Percentiles rank a stretch among this genome's conserved stretches.
phyloP scores from a whole-genome alignment of 2,329 filamentous ascomycete genomes.

The Helminthosporium solani region DNA sequence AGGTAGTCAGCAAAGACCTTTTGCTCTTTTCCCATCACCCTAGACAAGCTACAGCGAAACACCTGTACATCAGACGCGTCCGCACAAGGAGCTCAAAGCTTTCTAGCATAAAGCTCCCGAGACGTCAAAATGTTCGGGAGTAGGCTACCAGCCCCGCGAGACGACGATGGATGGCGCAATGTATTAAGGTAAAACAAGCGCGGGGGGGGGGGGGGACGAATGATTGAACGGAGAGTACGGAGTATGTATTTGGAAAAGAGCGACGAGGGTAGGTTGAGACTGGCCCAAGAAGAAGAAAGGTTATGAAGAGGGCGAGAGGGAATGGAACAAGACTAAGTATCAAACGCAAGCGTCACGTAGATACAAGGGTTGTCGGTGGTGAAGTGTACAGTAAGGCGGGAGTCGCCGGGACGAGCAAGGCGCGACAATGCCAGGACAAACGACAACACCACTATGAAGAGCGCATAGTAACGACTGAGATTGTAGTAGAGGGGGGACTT shows the following conservation, averaged over 20 bases:
- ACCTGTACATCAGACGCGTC: conserved; percentile 21
- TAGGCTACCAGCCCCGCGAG: conserved; percentile 7
- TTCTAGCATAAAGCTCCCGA: conserved; percentile 2
- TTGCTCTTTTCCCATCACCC: conserved; percentile 15
- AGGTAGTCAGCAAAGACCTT: background rate
- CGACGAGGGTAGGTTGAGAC: background rate
- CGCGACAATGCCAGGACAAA: too few relatives aligned
- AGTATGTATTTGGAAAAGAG: conserved; percentile 18
- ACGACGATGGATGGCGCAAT: conserved; percentile 8
- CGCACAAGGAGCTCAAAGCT: background rate
- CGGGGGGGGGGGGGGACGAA: background rate
- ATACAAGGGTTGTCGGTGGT: conserved; percentile 1
- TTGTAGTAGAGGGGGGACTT: background rate
- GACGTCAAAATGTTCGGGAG: conserved; percentile 6
- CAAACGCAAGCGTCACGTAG: conserved; percentile 26
- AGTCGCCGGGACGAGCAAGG: too few relatives aligned
- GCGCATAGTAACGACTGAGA: background rate
- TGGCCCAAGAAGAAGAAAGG: conserved; percentile 9
- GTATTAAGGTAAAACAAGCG: conserved; percentile 2
- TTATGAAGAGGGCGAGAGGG: conserved; percentile 17
- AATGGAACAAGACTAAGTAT: conserved; percentile 30
- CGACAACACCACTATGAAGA: background rate
- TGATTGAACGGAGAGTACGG: too few relatives aligned
- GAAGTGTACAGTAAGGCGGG: conserved; percentile 2
- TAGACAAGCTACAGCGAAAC: conserved; percentile 15